phyloP scores from a whole-genome alignment of 2,329 filamentous ascomycete species.

The Fusarium sp. region DNA sequence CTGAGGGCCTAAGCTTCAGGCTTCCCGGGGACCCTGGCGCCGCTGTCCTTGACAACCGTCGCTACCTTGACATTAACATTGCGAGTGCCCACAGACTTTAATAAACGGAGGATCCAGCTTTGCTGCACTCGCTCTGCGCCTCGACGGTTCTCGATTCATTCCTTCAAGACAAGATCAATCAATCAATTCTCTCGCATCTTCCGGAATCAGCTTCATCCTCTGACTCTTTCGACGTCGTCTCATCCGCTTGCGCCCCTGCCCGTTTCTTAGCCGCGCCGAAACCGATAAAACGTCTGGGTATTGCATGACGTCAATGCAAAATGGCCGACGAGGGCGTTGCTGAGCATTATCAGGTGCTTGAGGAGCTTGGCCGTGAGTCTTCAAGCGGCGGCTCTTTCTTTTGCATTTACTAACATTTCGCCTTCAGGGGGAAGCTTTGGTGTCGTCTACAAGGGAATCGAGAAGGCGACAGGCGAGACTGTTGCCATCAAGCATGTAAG shows the following conservation, averaged over 20 bases:
- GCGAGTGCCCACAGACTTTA: constrained; percentile 32
- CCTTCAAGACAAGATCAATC: constrained; percentile 3
- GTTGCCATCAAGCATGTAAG: constrained; percentile 97
- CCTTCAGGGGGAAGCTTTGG: constrained; percentile 91
- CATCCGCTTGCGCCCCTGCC: constrained; percentile 10
- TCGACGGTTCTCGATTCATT: constrained; percentile 11
- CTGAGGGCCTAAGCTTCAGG: constrained; percentile 43
- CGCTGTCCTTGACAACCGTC: constrained; percentile 51
- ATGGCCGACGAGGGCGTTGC: constrained; percentile 78
- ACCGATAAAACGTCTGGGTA: constrained; percentile 19
- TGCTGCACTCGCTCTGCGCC: not conserved
- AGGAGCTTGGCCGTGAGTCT: constrained; percentile 91
- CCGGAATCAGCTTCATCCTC: constrained; percentile 4
- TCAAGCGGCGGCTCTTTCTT: not conserved
- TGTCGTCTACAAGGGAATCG: constrained; percentile 95
- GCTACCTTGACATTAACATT: constrained; percentile 28
- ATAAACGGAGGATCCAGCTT: constrained; percentile 32
- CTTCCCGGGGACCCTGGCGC: constrained; percentile 42
- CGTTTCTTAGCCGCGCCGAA: constrained; percentile 12
- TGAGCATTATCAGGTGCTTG: constrained; percentile 91
- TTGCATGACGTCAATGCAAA: constrained; percentile 47
- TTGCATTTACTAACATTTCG: constrained; percentile 11
- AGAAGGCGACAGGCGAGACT: constrained; percentile 88
- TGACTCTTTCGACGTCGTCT: constrained; percentile 13
- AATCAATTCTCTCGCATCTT: constrained; percentile 7